Evolutionary conservation across 345 rosid species (phyloP).

Genomic region (Salix exigua): DNA sequence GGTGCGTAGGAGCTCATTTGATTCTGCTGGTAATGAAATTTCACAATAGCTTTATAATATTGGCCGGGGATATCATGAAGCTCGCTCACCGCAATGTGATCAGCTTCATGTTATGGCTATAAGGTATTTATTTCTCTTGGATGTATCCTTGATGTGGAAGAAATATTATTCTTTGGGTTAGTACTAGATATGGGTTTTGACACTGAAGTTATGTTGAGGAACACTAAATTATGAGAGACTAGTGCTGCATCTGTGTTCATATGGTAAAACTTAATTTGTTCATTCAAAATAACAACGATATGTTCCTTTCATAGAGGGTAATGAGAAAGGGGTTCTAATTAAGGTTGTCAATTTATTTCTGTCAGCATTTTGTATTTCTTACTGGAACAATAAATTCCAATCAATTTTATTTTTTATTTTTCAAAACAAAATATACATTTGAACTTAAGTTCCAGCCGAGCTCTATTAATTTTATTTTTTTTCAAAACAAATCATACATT

Average conservation of each 20-base stretch:
- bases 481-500: no score
- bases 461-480: no score
- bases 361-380: no score
- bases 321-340: no score
- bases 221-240: background rate
- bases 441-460: no score
- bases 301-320: no score
- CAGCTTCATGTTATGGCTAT: conserved; percentile 3
- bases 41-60: conserved; percentile 14
- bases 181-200: background rate
- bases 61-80: conserved; percentile 1
- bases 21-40: conserved; percentile 16
- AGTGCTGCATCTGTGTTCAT: background rate
- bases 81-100: background rate
- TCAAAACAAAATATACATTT: no score
- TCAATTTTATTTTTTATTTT: no score
- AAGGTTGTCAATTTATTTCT: no score
- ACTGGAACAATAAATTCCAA: no score
- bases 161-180: background rate
- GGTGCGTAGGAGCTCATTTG: conserved; percentile 25
- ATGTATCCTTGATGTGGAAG: background rate
- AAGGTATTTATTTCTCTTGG: conserved; percentile 2
- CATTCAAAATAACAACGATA: no score
- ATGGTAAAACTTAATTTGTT: background rate
- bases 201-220: background rate